These are phyloP conservation scores for Claviceps sp. DNA, from an alignment of 2,329 filamentous ascomycete genomes.

Conservation along the genomic window DNA sequence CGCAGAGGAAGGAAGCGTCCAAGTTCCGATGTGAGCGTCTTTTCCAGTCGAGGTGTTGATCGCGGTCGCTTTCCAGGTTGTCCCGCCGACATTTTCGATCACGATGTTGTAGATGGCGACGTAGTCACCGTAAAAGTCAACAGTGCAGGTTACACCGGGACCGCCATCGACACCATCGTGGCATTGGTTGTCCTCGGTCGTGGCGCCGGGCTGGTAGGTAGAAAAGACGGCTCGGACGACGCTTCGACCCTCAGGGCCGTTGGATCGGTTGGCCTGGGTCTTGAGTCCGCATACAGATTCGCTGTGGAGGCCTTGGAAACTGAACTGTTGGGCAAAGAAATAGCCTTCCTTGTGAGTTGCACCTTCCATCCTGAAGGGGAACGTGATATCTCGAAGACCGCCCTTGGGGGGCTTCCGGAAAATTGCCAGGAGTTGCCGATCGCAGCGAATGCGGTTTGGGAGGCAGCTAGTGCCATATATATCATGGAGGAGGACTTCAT, in stretches of 20 bases:
- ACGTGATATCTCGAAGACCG: conserved; percentile 6
- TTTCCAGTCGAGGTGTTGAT: neutral
- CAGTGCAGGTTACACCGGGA: neutral
- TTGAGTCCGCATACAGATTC: neutral
- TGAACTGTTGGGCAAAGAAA: conserved; percentile 13
- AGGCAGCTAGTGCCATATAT: neutral
- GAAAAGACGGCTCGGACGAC: neutral
- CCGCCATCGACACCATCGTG: neutral
- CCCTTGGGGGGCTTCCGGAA: neutral
- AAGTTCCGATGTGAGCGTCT: neutral
- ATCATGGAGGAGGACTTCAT: neutral
- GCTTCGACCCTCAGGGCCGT: neutral
- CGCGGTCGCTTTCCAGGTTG: neutral
- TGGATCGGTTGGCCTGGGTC: neutral
- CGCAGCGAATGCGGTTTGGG: neutral
- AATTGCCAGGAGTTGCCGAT: neutral
- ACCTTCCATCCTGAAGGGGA: conserved; percentile 11
- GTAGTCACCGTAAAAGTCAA: neutral
- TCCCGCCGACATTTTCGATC: neutral
- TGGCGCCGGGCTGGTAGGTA: neutral
- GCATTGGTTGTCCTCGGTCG: neutral
- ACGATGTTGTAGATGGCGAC: neutral
- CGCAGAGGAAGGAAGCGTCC: neutral
- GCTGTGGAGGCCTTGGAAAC: conserved; percentile 3
- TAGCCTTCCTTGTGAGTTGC: conserved; percentile 10